phyloP scores from a whole-genome alignment of 306 rosid species.

The Prunus padus region DNA sequence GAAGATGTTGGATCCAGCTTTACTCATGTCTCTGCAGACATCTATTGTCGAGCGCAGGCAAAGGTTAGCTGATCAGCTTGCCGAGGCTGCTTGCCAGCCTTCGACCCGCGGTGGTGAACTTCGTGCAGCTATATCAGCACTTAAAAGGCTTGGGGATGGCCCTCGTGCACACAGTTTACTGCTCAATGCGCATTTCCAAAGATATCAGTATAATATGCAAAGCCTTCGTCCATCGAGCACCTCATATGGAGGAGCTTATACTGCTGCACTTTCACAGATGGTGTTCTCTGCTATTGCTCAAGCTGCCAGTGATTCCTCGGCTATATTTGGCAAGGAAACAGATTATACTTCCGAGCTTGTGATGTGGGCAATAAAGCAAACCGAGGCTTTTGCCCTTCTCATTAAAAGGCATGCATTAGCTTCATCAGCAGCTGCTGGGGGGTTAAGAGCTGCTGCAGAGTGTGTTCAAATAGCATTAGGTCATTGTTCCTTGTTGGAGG shows the following conservation, averaged over 20 bases:
- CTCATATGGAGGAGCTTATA: constrained; percentile 96
- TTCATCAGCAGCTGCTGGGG: constrained; percentile 99
- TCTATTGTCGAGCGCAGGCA: constrained; percentile 73
- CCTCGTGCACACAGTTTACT: constrained; percentile 87
- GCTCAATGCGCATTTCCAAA: constrained; percentile 81
- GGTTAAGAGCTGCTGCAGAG: constrained; percentile 98
- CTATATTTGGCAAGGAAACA: constrained; percentile 88
- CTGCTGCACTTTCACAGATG: constrained; percentile 96
- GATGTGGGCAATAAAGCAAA: constrained; percentile 95
- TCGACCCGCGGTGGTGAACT: constrained; percentile 93
- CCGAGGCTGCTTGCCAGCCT: constrained; percentile 99
- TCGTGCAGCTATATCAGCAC: constrained; percentile 85
- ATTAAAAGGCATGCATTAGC: constrained; percentile 95
- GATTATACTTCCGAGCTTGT: constrained; percentile 92
- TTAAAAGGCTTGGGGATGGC: constrained; percentile 94
- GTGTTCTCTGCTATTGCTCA: constrained; percentile 97
- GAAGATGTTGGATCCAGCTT: constrained; percentile 55
- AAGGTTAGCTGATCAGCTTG: constrained; percentile 91
- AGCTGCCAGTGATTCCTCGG: constrained; percentile 80
- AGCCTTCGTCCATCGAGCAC: constrained; percentile 96
- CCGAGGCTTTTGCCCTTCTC: constrained; percentile 78
- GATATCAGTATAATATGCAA: constrained; percentile 90
- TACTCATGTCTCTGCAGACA: constrained; percentile 59
- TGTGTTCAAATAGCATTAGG: constrained; percentile 99
- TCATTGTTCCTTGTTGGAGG: constrained; percentile 93